Evolutionary conservation across 1,284 basidiomycete genomes (phyloP), one percentile per base, ranked within the genome.

Genomic region (Vanrija sp.): DNA sequence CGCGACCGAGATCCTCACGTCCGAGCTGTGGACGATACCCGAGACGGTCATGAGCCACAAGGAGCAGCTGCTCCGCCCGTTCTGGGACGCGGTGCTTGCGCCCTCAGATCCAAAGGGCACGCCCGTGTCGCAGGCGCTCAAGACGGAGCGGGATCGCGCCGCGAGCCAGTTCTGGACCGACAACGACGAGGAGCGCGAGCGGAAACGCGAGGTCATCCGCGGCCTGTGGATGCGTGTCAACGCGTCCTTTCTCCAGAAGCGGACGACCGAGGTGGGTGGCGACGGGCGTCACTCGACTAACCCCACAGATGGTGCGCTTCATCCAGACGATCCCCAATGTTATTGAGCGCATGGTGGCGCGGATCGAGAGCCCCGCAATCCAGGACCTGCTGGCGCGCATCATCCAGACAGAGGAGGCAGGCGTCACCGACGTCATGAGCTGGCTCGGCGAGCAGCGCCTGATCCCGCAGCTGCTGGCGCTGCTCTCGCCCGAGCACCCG

Each of bases 1-100:
- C 31, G 88, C 92, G 16, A 93, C 94, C 16, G 96, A 99, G 75
- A 92, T 98, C 25, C 82, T 99, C 35, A 94, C 92, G 75, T 89
- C 88, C 7, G 94, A 97, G 67, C 86, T 96, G 73, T 96, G 92
- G 87, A 88, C 87, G 19, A 89, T 98, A 64, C 85, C 92, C 46
- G 89, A 95, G 72, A 89, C 89, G 3, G 88, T 94, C 67, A 81
- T 96, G 66, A 83, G 82, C 63, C 81, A 88, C 66, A 61, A 70
- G 45, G 72, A 76, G 22, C 55, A 60, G 16, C 79, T 94, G 49
- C 80, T 93, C 52, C 78, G 80, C 18, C 86, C 88, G 8, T 96
- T 96, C 80, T 98, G 96, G 96, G 89, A 98, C 73, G 85, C 84
- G 10, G 85, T 97, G 10, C 79, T 98, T 16, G 69, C 71, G 1